Percentiles rank a stretch among this genome's conserved stretches.
Conservation (phyloP, 805 yeast species). For the Isabelozyma pseudorhagii region DNA sequence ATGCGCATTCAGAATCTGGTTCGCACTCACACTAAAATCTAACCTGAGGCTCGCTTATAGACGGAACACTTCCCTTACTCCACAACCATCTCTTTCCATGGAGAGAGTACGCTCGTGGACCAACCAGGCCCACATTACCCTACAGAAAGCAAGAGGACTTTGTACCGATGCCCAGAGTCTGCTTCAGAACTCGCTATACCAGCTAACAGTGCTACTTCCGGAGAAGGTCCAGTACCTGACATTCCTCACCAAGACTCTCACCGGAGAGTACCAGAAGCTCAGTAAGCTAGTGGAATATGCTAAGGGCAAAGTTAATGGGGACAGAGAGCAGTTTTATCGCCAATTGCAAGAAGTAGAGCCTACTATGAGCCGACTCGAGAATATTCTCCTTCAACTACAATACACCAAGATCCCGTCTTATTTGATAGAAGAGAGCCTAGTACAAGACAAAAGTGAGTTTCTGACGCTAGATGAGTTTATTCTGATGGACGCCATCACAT, state of each 20-base stretch:
- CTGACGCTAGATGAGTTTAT: conserved; percentile 28
- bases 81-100: neutral
- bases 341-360: conserved; percentile 16
- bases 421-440: conserved; percentile 2
- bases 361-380: conserved; percentile 20
- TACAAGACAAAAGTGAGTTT: neutral
- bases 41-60: neutral
- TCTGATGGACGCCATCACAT: conserved; percentile 27
- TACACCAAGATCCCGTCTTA: conserved; percentile 27
- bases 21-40: neutral
- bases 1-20: neutral
- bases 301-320: conserved; percentile 9
- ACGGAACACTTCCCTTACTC: neutral
- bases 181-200: conserved; percentile 20
- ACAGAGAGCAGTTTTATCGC: conserved; percentile 5
- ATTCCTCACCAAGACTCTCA: conserved; percentile 10
- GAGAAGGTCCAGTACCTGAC: conserved; percentile 14
- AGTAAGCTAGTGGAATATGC: conserved; percentile 12
- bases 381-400: conserved; percentile 18
- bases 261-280: conserved; percentile 11
- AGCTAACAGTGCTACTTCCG: conserved; percentile 21
- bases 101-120: conserved; percentile 18
- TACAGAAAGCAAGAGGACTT: conserved; percentile 25
- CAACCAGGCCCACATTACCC: conserved; percentile 23
- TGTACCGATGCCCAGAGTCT: conserved; percentile 32